Conservation (phyloP, 2,329 filamentous ascomycete species). For the Hypoxylon sp. region DNA sequence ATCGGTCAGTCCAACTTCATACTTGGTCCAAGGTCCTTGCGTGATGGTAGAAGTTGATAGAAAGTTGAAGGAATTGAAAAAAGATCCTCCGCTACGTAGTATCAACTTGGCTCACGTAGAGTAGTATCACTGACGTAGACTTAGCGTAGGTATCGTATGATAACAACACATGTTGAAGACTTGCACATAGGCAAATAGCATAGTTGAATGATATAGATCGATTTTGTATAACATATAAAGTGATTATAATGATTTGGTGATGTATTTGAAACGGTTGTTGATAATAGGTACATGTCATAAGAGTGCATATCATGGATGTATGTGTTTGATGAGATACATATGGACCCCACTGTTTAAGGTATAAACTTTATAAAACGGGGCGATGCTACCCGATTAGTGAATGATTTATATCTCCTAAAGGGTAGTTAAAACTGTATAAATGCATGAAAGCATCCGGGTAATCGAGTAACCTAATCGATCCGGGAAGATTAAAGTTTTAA, state of each 20-base stretch:
- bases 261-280: neutral
- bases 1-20: neutral
- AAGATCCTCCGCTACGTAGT: neutral
- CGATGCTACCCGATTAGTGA: neutral
- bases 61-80: neutral
- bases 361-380: neutral
- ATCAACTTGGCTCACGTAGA: neutral
- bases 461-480: conserved; percentile 1
- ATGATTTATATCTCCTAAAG: neutral
- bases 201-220: neutral
- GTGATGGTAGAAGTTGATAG: neutral
- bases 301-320: neutral
- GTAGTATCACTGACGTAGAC: neutral
- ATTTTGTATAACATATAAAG: neutral
- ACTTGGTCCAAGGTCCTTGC: neutral
- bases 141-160: neutral
- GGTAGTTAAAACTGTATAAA: neutral
- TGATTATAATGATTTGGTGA: neutral
- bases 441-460: neutral
- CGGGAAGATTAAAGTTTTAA: neutral
- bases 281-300: neutral
- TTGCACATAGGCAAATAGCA: neutral
- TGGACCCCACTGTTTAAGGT: no score
- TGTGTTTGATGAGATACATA: neutral
- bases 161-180: neutral